Evolutionary conservation across 1,284 basidiomycete species (phyloP), one percentile per base, ranked within the genome.

Genomic region (Tilletia indica): DNA sequence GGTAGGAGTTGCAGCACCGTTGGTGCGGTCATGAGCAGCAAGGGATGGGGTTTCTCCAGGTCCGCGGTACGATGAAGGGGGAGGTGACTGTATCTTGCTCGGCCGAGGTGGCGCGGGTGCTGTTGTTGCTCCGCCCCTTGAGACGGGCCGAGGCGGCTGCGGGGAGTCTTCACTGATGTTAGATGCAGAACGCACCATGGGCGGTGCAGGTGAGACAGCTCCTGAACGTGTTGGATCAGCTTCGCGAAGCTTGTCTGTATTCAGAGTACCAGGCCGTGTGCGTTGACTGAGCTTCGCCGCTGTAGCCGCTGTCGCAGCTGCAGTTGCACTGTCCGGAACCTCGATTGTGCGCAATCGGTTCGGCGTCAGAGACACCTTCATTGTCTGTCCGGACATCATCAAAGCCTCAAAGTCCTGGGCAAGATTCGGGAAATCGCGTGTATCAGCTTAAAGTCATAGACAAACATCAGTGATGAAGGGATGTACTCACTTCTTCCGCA

Each of bases 351-450:
- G 78, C 9, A 82, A 76, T 2, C 79, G 74, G 70, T 82, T 82
- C 0, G 95, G 95, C 38, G 95, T 98, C 73, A 97, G 87, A 67
- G 93, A 96, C 79, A 98, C 91, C 84, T 94, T 80, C 80, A 80
- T 80, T 4, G 78, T 82, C 71, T 79, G 75, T 16, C 74, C 73
- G 11, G 77, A 78, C 61, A 78, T 69, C 73, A 82, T 76, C 58
- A 80, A 72, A 5, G 79, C 78, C 58, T 82, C 80, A 51, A 82
- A 82, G 61, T 82, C 80, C 45, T 73, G 63, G 6, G n/a, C 9
- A 47, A 38, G 6, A 58, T 14, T n/a, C 1, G 36, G 3, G 38
- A 36, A 11, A 34, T 12, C 14, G 31, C 11, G 39, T 16, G 11
- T 38, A 11, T 4, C 36, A 21, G 12, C 16, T n/a, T 63, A 8